phyloP scores from a whole-genome alignment of 1,284 basidiomycete species.

The Trametes pubescens region DNA sequence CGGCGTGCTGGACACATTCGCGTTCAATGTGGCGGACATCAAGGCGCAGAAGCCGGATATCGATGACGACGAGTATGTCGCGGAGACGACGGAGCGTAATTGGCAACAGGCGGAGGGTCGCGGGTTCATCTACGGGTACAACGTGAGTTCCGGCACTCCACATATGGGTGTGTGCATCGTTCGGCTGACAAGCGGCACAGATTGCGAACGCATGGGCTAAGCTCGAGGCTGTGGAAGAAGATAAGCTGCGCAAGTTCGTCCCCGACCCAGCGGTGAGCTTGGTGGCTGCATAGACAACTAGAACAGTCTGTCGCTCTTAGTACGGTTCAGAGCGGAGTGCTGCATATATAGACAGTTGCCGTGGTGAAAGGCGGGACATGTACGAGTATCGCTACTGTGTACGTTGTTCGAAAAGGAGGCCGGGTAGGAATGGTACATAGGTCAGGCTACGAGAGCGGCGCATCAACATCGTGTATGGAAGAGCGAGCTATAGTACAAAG shows the following conservation, averaged over 20 bases:
- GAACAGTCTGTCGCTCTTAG: too few relatives aligned
- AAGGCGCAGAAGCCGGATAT: conserved; percentile 1
- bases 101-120: conserved; percentile 5
- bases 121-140: conserved; percentile 4
- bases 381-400: too few relatives aligned
- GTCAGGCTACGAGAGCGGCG: too few relatives aligned
- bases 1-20: background rate
- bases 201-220: background rate
- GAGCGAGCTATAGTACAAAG: too few relatives aligned
- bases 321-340: too few relatives aligned
- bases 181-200: background rate
- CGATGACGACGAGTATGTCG: conserved; percentile 1
- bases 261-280: too few relatives aligned
- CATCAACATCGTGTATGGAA: too few relatives aligned
- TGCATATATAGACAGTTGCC: too few relatives aligned
- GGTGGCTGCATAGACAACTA: too few relatives aligned
- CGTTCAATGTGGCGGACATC: background rate
- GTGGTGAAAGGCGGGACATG: too few relatives aligned
- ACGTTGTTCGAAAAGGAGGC: too few relatives aligned
- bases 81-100: conserved; percentile 3
- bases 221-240: background rate
- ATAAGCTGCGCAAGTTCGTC: background rate
- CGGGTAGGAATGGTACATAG: too few relatives aligned
- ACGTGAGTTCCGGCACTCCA: background rate
- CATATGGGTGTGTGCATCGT: background rate